Evolutionary conservation across 495 filamentous ascomycete genomes (phyloP).

Genomic region (Rhypophila decipiens): DNA sequence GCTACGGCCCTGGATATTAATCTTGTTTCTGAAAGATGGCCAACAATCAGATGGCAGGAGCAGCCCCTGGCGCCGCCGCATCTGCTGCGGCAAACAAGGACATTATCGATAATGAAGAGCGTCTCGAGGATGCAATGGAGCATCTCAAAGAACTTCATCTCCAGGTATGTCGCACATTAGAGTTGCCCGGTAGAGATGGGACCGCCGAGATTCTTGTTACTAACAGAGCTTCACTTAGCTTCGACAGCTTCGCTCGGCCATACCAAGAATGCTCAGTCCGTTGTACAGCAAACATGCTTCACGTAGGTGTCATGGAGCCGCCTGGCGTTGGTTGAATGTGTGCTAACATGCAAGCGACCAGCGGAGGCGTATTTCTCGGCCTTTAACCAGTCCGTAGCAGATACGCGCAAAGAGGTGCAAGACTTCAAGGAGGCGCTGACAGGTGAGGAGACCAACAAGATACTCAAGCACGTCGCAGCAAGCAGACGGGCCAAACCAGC

Average conservation of each 20-base stretch:
- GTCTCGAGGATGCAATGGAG: conserved; percentile 28
- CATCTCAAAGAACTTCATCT: conserved; percentile 35
- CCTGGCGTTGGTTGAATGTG: too few species aligned
- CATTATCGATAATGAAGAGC: conserved; percentile 25
- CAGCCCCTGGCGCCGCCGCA: neutral
- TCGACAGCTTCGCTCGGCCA: conserved; percentile 34
- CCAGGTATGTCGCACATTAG: conserved; percentile 28
- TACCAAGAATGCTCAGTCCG: conserved; percentile 42
- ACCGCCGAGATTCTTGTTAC: conserved; percentile 10
- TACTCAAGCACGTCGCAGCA: conserved; percentile 33
- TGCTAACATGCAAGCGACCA: conserved; percentile 15
- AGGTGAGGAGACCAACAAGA: conserved; percentile 33
- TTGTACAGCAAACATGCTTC: conserved; percentile 30
- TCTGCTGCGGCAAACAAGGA: conserved; percentile 6
- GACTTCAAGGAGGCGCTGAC: conserved; percentile 34
- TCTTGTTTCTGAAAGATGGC: conserved; percentile 13
- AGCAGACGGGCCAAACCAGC: conserved; percentile 40
- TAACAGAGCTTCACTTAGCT: conserved; percentile 25
- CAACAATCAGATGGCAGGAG: conserved; percentile 15
- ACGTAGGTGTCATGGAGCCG: too few species aligned
- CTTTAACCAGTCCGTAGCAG: conserved; percentile 31
- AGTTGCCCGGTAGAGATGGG: too few species aligned
- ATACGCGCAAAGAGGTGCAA: conserved; percentile 34
- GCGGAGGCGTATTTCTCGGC: conserved; percentile 33
- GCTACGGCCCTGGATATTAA: neutral